Evolutionary conservation across 208 protist genomes (phyloP).

Genomic region (Leishmania braziliensis): DNA sequence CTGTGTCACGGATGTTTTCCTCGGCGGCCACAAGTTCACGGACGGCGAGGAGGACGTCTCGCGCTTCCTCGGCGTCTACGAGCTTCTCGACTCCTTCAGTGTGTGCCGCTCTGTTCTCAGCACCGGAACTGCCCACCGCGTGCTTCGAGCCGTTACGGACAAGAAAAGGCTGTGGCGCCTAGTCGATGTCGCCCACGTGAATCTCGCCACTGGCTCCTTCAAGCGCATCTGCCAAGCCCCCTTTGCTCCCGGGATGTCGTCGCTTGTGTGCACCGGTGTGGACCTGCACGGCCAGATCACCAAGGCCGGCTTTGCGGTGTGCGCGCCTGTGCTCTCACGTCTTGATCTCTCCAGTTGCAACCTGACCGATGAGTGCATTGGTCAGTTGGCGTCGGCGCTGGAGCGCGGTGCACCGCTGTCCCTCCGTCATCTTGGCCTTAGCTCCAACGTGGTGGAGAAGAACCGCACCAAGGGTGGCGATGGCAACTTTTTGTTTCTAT

Average conservation of each 20-base stretch:
- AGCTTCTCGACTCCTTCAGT: slow-evolving; percentile 29
- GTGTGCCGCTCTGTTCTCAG: slow-evolving; percentile 32
- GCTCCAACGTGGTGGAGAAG: slow-evolving; percentile 47
- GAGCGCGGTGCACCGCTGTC: slow-evolving; percentile 41
- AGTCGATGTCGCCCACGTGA: slow-evolving; percentile 31
- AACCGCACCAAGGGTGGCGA: slow-evolving; percentile 25
- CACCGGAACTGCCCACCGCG: slow-evolving; percentile 27
- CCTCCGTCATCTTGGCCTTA: slow-evolving; percentile 50
- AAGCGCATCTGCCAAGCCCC: slow-evolving; percentile 33
- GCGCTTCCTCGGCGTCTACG: slow-evolving; percentile 34
- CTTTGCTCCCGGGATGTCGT: slow-evolving; percentile 18
- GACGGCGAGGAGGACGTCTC: slow-evolving; percentile 27
- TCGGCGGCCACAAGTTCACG: slow-evolving; percentile 38
- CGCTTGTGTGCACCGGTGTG: slow-evolving; percentile 26
- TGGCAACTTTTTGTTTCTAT: slow-evolving; percentile 58
- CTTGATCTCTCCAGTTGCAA: slow-evolving; percentile 46
- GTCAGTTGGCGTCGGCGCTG: slow-evolving; percentile 46
- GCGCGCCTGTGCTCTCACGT: slow-evolving; percentile 28
- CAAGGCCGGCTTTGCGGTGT: slow-evolving; percentile 24
- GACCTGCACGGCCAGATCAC: slow-evolving; percentile 35
- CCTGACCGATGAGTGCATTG: slow-evolving; percentile 41
- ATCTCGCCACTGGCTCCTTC: slow-evolving; percentile 17
- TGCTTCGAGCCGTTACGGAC: slow-evolving; percentile 43
- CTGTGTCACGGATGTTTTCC: slow-evolving; percentile 32
- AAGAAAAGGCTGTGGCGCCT: slow-evolving; percentile 29